Evolutionary conservation across 495 filamentous ascomycete genomes (phyloP).

Genomic region (Hyaloscypha finlandica): DNA sequence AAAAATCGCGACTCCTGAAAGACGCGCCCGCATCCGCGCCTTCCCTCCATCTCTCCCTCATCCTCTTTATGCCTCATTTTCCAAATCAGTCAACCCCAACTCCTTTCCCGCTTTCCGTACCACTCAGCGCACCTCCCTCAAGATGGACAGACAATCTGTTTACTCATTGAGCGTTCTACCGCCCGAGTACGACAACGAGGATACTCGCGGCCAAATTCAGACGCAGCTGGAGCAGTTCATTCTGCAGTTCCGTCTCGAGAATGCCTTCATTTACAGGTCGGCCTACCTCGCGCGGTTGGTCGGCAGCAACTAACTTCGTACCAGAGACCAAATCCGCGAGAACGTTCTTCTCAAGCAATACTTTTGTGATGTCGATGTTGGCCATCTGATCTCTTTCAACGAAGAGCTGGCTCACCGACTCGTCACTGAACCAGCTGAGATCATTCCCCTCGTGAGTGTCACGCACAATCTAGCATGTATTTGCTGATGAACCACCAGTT

Average conservation of each 20-base stretch:
- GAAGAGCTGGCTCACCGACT: slow-evolving; percentile 93
- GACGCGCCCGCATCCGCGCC: background rate
- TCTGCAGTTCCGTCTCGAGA: slow-evolving; percentile 92
- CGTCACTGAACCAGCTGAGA: slow-evolving; percentile 85
- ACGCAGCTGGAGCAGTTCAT: slow-evolving; percentile 79
- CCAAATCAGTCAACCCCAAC: slow-evolving; percentile 18
- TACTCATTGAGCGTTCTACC: slow-evolving; percentile 82
- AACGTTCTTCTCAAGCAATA: slow-evolving; percentile 95
- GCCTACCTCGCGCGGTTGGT: background rate
- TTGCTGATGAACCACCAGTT: slow-evolving; percentile 59
- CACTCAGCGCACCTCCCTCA: background rate
- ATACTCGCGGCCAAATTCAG: slow-evolving; percentile 58
- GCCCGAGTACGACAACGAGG: slow-evolving; percentile 56
- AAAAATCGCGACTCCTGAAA: slow-evolving; percentile 35
- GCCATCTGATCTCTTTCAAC: slow-evolving; percentile 94
- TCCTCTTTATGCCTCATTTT: background rate
- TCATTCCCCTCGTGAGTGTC: slow-evolving; percentile 79
- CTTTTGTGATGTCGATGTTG: slow-evolving; percentile 96
- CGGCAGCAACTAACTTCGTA: slow-evolving; percentile 26
- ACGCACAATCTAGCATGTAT: background rate
- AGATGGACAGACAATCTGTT: slow-evolving; percentile 87
- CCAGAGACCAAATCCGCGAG: slow-evolving; percentile 91
- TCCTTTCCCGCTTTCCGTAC: background rate
- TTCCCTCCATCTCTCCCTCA: too few relatives aligned
- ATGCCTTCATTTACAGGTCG: slow-evolving; percentile 93